phyloP scores from a whole-genome alignment of 768 basidiomycete genomes.

The Ephemerocybe angulata region DNA sequence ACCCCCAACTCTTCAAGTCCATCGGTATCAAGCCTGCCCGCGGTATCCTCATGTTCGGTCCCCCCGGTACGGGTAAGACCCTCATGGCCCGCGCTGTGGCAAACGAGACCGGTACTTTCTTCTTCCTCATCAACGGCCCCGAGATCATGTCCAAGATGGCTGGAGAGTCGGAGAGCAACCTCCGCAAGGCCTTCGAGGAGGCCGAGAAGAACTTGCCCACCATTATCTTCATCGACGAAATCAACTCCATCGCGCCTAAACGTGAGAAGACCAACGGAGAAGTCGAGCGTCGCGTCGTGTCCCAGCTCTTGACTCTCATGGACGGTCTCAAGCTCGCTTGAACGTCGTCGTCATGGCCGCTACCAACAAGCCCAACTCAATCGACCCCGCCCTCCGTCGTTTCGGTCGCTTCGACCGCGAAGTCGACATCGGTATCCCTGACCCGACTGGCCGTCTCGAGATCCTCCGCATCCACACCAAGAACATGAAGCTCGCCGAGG shows the following conservation, averaged over 20 bases:
- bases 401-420: conserved; percentile 99
- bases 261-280: too few species aligned
- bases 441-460: conserved; percentile 97
- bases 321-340: too few species aligned
- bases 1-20: conserved; percentile 99
- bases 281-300: too few species aligned
- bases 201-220: too few species aligned
- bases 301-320: too few species aligned
- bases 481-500: conserved; percentile 98
- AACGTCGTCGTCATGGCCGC: conserved; percentile 99
- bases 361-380: conserved; percentile 97
- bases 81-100: conserved; percentile 99
- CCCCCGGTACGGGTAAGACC: conserved; percentile 99
- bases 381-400: conserved; percentile 96
- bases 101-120: conserved; percentile 99
- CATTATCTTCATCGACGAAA: too few species aligned
- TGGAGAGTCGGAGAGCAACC: conserved; percentile 94
- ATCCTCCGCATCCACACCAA: conserved; percentile 99
- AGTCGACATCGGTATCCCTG: conserved; percentile 98
- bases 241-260: too few species aligned
- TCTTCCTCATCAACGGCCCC: conserved; percentile 99
- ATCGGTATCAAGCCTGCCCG: too few species aligned
- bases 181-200: too few species aligned
- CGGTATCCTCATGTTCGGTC: conserved; percentile 97
- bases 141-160: conserved; percentile 99